A percentile compares a stretch with the other conserved stretches of the same genome.
phyloP scores from a whole-genome alignment of 2,329 filamentous ascomycete genomes.

The Apiospora aurea region DNA sequence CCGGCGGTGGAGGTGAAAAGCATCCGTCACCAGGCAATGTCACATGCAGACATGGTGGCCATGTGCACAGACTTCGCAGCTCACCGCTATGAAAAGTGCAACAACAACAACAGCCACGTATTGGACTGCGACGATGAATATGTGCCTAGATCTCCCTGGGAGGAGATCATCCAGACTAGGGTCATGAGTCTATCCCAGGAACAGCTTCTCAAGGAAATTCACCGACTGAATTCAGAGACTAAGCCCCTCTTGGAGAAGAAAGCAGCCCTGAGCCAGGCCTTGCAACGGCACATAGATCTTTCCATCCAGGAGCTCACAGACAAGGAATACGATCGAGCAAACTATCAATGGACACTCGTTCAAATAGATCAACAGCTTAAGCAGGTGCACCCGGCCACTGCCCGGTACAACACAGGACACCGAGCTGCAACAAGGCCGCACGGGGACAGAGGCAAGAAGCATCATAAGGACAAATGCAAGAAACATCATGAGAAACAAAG shows the following conservation, averaged over 20 bases:
- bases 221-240: slow-evolving; percentile 45
- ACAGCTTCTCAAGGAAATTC: slow-evolving; percentile 47
- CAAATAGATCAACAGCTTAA: slow-evolving; percentile 53
- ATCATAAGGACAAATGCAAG: not conserved
- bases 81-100: slow-evolving; percentile 51
- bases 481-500: not conserved
- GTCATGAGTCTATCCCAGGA: slow-evolving; percentile 47
- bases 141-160: slow-evolving; percentile 48
- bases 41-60: slow-evolving; percentile 48
- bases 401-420: not conserved
- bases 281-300: slow-evolving; percentile 52
- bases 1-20: slow-evolving; percentile 36
- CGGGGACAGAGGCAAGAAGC: not conserved
- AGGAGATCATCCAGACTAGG: slow-evolving; percentile 42
- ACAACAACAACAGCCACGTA: slow-evolving; percentile 35
- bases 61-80: slow-evolving; percentile 49
- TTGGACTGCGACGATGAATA: slow-evolving; percentile 46
- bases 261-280: slow-evolving; percentile 41
- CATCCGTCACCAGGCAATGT: slow-evolving; percentile 46
- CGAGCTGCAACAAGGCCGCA: not conserved
- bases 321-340: slow-evolving; percentile 44
- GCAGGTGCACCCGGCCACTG: slow-evolving; percentile 35
- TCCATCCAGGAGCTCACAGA: slow-evolving; percentile 45
- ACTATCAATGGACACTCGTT: slow-evolving; percentile 50
- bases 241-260: slow-evolving; percentile 47